These are phyloP conservation scores for Pythium aristosporum DNA, from an alignment of 352 stramenopile genomes.

Conservation along the genomic window DNA sequence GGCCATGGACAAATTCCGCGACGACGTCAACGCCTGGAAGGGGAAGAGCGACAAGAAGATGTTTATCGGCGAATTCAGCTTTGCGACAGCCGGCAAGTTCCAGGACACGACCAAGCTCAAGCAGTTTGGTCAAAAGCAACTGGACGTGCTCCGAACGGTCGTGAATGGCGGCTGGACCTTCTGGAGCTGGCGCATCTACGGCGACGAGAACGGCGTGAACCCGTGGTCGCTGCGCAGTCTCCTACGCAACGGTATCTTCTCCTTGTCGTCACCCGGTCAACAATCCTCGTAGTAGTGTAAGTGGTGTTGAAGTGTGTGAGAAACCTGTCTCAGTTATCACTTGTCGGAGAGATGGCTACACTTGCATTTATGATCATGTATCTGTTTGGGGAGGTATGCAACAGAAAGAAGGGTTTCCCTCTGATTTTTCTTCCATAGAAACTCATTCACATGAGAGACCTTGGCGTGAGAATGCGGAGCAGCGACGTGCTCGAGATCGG, in stretches of 20 bases:
- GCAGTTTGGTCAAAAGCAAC: conserved; percentile 46
- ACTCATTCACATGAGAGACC: not conserved
- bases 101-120: conserved; percentile 42
- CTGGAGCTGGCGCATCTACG: conserved; percentile 74
- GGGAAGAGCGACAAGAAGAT: conserved; percentile 33
- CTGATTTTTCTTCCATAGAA: conserved; percentile 5
- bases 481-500: conserved; percentile 24
- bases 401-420: not conserved
- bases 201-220: conserved; percentile 54
- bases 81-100: conserved; percentile 64
- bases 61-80: conserved; percentile 66
- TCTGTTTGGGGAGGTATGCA: too few species aligned
- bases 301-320: not conserved
- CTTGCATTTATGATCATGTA: too few species aligned
- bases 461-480: not conserved
- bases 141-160: conserved; percentile 48
- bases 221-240: conserved; percentile 66
- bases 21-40: conserved; percentile 43
- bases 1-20: conserved; percentile 47
- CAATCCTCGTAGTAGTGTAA: conserved; percentile 6
- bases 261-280: not conserved
- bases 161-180: conserved; percentile 67
- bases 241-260: conserved; percentile 40
- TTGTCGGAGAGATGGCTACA: too few species aligned
- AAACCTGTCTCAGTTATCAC: not conserved